Evolutionary conservation across 371 early-diverging fungal genomes (phyloP).

Genomic region (Rhizopus stolonifer): DNA sequence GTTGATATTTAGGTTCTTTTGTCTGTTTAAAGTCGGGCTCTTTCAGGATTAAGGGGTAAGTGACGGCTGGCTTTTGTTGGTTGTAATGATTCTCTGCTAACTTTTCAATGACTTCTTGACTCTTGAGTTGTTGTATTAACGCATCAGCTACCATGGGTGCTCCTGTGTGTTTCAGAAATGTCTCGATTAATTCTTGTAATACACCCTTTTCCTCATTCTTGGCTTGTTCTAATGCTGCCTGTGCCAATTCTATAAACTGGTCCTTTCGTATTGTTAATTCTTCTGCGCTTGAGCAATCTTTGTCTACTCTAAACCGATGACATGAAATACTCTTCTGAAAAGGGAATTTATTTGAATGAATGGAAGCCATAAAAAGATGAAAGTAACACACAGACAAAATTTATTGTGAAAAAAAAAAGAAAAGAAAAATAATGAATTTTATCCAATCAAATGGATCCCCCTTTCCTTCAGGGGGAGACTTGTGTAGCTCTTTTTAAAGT

Average conservation of each 20-base stretch:
- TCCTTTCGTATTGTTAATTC: slow-evolving; percentile 22
- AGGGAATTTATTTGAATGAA: neutral
- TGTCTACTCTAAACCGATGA: slow-evolving; percentile 17
- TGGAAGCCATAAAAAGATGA: neutral
- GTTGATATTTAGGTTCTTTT: slow-evolving; percentile 3
- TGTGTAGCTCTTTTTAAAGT: too few relatives aligned
- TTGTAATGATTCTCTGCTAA: slow-evolving; percentile 30
- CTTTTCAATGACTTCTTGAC: slow-evolving; percentile 42
- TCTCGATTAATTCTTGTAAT: slow-evolving; percentile 34
- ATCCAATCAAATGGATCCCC: neutral
- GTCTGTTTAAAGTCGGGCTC: slow-evolving; percentile 15
- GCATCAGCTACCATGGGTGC: slow-evolving; percentile 32
- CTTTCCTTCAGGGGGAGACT: neutral
- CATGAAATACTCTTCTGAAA: slow-evolving; percentile 4
- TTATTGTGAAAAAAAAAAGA: slow-evolving; percentile 1
- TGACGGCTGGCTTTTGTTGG: slow-evolving; percentile 13
- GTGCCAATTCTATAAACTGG: slow-evolving; percentile 35
- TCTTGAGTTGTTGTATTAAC: slow-evolving; percentile 32
- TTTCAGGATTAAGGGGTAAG: slow-evolving; percentile 6
- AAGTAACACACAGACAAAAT: too few relatives aligned
- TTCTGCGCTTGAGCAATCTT: slow-evolving; percentile 19
- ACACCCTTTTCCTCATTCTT: slow-evolving; percentile 35
- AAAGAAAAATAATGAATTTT: neutral
- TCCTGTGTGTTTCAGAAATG: slow-evolving; percentile 31
- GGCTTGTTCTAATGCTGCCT: slow-evolving; percentile 41